Conservation (phyloP, 2,329 filamentous ascomycete genomes). For the Sporothrix phasma region DNA sequence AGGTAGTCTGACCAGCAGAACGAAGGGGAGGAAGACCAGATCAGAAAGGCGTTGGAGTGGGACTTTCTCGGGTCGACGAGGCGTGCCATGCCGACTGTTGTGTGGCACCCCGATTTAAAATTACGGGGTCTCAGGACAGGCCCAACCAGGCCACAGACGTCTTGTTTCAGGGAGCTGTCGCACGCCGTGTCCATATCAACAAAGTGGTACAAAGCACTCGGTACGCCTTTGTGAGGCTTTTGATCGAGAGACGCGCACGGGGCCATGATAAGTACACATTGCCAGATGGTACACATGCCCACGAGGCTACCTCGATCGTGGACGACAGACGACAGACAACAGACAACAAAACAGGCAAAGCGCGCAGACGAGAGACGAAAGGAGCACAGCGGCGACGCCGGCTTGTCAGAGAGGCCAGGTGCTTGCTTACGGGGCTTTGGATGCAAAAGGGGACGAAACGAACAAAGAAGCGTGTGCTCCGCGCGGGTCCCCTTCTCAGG, state of each 20-base stretch:
- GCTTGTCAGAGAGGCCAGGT: neutral
- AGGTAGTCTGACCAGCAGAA: conserved; percentile 7
- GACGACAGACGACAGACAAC: conserved; percentile 11
- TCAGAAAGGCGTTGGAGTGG: conserved; percentile 5
- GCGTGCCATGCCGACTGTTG: conserved; percentile 6
- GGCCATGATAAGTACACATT: too few relatives aligned
- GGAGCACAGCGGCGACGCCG: neutral
- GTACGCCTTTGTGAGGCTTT: neutral
- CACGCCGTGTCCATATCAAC: conserved; percentile 2
- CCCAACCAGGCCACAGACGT: conserved; percentile 1
- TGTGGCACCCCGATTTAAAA: conserved; percentile 15
- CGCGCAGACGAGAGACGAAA: conserved; percentile 7
- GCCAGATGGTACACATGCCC: neutral
- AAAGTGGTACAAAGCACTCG: neutral
- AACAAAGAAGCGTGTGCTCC: neutral
- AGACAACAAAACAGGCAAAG: neutral
- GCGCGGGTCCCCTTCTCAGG: neutral
- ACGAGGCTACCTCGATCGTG: conserved; percentile 2
- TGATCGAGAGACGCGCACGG: neutral
- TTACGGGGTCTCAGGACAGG: conserved; percentile 9
- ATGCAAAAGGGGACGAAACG: neutral
- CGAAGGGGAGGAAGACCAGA: neutral
- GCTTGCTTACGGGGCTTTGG: neutral
- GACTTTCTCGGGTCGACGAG: conserved; percentile 4
- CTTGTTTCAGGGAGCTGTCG: conserved; percentile 16